Evolutionary conservation across 352 stramenopile species (phyloP), one percentile per base, ranked within the genome.

Genomic region (Thalassiosira exigua): DNA sequence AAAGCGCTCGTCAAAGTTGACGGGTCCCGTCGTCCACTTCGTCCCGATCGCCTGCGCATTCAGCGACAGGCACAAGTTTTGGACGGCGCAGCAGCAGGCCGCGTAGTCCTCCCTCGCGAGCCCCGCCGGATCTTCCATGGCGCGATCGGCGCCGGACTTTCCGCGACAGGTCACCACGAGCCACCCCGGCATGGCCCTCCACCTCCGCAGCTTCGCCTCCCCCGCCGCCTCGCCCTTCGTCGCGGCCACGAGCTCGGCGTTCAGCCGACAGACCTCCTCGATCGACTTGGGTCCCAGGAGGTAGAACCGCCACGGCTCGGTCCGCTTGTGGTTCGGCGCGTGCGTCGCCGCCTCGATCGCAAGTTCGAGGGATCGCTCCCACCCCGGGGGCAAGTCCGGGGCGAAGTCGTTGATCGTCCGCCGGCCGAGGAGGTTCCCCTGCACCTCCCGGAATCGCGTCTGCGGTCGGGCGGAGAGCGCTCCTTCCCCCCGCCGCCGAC

Each of bases 321-420:
- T 88, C 44, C 69, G 52, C 64, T 84, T 82, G 48, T 88, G 81
- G 70, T 88, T 88, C 1, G 81, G 81, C 14, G 81, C 81, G 66
- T 86, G 60, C 21, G 64, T 84, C 26, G 81, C 81, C 12, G 72
- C 58, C 29, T 74, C 3, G 26, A 88, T 81, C 5, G 75, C 76
- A 21, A 41, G 50, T 19, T 78, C 50, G 4, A 88, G 27, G 1
- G 58, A 27, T 32, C 56, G 42, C 59, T 88, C 76, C 70, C 71
- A 82, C 9, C 65, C 32, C 3, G 50, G 14, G 4, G 75, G 70
- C 19, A 83, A 53, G 14, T 33, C 67, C 11, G 36, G 5, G 33
- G 72, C 53, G 64, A 88, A 88, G 27, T 79, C 69, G 44, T 88
- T 85, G 1, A 85, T 61, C 19, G 81, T 88, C 52, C 81, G n/a